Conservation (phyloP, 306 rosid genomes). For the Vachellia pachyceras region DNA sequence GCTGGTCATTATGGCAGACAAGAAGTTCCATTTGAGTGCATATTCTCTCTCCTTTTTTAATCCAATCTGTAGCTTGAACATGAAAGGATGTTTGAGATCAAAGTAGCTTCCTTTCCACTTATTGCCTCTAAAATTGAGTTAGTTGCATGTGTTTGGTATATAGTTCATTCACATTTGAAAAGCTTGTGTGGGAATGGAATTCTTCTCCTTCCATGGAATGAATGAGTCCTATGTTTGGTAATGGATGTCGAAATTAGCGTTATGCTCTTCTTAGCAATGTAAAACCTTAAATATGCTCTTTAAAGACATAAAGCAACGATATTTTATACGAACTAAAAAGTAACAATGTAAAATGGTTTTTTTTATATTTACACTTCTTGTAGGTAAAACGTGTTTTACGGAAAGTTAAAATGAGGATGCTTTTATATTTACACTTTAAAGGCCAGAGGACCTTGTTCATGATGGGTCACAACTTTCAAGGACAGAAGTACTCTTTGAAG, state of each 20-base stretch:
- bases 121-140: too few species aligned
- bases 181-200: neutral
- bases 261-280: too few species aligned
- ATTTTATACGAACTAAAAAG: neutral
- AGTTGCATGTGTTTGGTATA: neutral
- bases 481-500: neutral
- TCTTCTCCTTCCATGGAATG: neutral
- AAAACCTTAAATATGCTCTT: neutral
- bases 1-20: conserved; percentile 4
- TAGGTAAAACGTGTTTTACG: too few species aligned
- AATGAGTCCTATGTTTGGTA: neutral
- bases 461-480: too few species aligned
- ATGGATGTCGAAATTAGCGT: neutral
- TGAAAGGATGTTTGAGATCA: neutral
- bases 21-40: neutral
- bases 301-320: neutral
- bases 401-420: too few species aligned
- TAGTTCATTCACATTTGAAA: neutral
- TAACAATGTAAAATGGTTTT: too few species aligned
- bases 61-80: neutral
- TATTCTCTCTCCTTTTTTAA: too few species aligned
- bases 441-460: too few species aligned
- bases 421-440: too few species aligned
- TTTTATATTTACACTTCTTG: too few species aligned
- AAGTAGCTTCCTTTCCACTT: too few species aligned